Evolutionary conservation across 2,329 filamentous ascomycete genomes (phyloP), one percentile per base, ranked within the genome.

Genomic region (Fusarium ambrosium): DNA sequence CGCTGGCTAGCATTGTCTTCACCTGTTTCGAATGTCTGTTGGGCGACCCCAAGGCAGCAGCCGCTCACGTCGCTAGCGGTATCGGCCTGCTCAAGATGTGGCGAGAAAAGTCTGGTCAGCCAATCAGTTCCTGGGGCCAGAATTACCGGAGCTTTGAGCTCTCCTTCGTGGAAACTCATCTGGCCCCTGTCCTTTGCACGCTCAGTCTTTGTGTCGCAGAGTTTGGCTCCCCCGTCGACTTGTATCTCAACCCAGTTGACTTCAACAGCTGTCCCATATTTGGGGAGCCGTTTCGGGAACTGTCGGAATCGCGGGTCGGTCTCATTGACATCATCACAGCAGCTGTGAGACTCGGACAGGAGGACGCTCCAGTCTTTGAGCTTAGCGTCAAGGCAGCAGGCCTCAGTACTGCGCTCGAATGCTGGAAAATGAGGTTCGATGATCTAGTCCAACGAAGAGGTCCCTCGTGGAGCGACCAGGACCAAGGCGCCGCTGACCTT

Each of bases 61-160:
- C 53, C n/a, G 32, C 53, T 9, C 53, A 37, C 29, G 53, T 58
- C 18, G 32, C 53, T 9, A 58, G 53, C 13, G 53, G 53, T 22
- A 58, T 58, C 13, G 32, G 53, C n/a, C 11, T 58, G 53, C 29
- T 58, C 11, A 58, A 58, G 13, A 58, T 37, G 53, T 34, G 24
- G 53, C 53, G 53, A 58, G 53, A 58, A 37, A 58, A 37, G 53
- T 24, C 53, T 58, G 53, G 53, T 3, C 27, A 58, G n/a, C 53
- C 32, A 14, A 8, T 6, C 3, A 20, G 27, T 22, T 22, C 53
- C 24, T 58, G 53, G 53, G 53, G 53, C n/a, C 32, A 58, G 29
- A 24, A 58, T 36, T 58, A 58, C 53, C n/a, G 29, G n/a, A 58
- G 29, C 29, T 58, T 58, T 22, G 53, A 58, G 53, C 29, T 34